Base-by-base conservation (phyloP, 257 asterid species). In the Solanum ossicruentum region DNA sequence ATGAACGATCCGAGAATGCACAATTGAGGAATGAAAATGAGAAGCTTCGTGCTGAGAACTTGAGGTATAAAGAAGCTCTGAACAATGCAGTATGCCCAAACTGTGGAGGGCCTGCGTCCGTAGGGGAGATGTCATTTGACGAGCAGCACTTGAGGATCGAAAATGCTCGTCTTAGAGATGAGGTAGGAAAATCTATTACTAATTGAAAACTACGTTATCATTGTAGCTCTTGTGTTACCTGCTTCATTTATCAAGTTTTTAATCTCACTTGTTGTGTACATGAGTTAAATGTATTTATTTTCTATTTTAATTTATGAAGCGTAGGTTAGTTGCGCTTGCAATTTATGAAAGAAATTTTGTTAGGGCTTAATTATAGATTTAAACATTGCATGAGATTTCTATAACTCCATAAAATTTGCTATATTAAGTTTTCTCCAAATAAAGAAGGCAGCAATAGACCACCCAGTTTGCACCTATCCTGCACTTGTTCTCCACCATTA, bases 101-200 rank as follows among this genome's bases (percentile, higher is more conserved):
- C 83, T 94, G 98, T 55, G 98, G 97, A 9, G 95, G 95, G 6
- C 94, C 97, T 3, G 94, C 96, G 0, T 90, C 94, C 79, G 89
- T 94, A 11, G 95, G 97, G 2, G 98, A 92, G 88, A 92, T 91
- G 96, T 93, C 98, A 0, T 90, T 90, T 23, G 96, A 94, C 6
- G 98, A 93, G 89, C 96, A 92, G 83, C 95, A 94, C n/a, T 91
- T 94, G 86, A 89, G 94, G 88, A 92, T 94, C 18, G 97, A 94
- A 82, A 94, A 94, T 82, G 92, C 89, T 88, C 98, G 98, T 55
- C 84, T 94, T 52, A 92, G 93, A 85, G 95, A 94, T 80, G 97
- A 94, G 94, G 98, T 93, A 65, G 13, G 36, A 61, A 17, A 36
- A 36, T 36, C 6, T 28, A 69, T 36, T 67, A 67, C 51, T 67